phyloP scores from a whole-genome alignment of 768 basidiomycete genomes.

The Dacryopinax spathularia region DNA sequence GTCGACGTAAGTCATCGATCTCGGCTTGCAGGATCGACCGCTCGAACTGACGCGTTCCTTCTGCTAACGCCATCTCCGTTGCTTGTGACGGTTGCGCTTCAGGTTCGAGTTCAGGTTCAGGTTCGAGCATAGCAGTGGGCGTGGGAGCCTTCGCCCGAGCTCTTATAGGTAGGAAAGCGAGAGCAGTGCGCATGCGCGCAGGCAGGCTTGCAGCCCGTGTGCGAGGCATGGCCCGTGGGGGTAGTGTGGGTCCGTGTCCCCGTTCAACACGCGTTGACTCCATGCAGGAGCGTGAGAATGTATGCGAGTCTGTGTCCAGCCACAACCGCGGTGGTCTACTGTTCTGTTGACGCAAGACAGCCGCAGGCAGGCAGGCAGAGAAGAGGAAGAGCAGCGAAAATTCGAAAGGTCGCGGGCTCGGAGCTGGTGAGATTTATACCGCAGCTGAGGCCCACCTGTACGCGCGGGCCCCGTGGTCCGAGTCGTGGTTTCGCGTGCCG shows the following conservation, averaged over 20 bases:
- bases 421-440: background rate
- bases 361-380: too few relatives aligned
- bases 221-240: background rate
- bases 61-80: background rate
- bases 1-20: background rate
- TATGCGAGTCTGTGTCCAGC: too few relatives aligned
- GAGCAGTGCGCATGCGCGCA: background rate
- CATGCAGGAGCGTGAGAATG: too few relatives aligned
- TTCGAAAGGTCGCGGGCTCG: background rate
- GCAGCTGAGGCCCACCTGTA: background rate
- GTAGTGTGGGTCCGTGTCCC: background rate
- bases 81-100: background rate
- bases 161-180: background rate
- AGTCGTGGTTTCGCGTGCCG: background rate
- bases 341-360: too few relatives aligned
- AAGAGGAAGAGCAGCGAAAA: background rate
- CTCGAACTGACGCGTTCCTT: background rate
- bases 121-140: background rate
- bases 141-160: background rate
- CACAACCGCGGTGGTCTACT: too few relatives aligned
- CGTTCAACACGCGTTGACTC: too few relatives aligned
- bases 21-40: background rate
- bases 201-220: constrained; percentile 3
- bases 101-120: background rate
- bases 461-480: background rate